These are phyloP conservation scores for Fusarium sp. DNA, from an alignment of 2,329 filamentous ascomycete species.

Conservation along the genomic window DNA sequence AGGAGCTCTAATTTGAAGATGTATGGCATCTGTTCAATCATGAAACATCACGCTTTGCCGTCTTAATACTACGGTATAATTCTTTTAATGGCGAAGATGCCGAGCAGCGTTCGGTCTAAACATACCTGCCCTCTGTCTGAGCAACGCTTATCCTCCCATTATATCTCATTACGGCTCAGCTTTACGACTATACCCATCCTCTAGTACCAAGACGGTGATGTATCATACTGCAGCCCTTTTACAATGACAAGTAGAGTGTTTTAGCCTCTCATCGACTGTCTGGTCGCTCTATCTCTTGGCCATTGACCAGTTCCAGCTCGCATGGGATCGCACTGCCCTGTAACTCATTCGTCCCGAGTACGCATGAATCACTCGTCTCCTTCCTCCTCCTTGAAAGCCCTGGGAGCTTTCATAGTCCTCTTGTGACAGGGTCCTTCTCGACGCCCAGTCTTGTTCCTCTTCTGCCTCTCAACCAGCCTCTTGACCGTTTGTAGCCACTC, in stretches of 20 bases:
- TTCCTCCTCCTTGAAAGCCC: neutral
- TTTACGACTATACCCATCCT: neutral
- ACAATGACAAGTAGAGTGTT: neutral
- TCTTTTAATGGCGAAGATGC: neutral
- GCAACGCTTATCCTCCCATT: neutral
- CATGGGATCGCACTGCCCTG: neutral
- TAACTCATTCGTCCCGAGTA: neutral
- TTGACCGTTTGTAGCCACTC: neutral
- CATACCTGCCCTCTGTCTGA: neutral
- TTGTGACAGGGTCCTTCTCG: neutral
- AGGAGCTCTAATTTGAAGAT: neutral
- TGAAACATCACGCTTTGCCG: neutral
- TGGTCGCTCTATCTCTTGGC: neutral
- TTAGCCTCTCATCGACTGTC: neutral
- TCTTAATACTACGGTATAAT: neutral
- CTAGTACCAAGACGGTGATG: neutral
- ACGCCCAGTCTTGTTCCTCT: neutral
- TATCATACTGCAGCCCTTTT: neutral
- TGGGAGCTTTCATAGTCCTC: neutral
- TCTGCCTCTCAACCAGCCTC: neutral
- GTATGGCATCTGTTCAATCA: neutral
- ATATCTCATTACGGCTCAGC: neutral
- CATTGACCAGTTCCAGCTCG: too few relatives aligned
- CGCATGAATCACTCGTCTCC: neutral
- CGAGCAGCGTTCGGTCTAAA: neutral